Evolutionary conservation across 805 yeast species (phyloP).

Genomic region (Candida arabinofermentans): DNA sequence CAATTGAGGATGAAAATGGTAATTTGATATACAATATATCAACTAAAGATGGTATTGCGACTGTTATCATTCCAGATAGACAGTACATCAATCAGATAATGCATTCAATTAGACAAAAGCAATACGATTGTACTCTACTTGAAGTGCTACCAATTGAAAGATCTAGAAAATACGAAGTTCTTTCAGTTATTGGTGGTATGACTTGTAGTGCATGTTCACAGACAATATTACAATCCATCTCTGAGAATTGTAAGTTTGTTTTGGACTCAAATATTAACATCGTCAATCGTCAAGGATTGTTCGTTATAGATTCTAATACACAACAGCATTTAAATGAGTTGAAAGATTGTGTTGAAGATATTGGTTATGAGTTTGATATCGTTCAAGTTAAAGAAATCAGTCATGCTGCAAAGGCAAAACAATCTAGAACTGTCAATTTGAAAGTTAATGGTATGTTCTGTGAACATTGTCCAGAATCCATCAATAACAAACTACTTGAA

Average conservation of each 20-base stretch:
- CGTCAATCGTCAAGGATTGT: slow-evolving; percentile 60
- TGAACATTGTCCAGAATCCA: slow-evolving; percentile 59
- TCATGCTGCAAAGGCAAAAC: slow-evolving; percentile 43
- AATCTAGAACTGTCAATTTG: slow-evolving; percentile 53
- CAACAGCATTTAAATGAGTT: slow-evolving; percentile 36
- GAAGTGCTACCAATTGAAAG: slow-evolving; percentile 58
- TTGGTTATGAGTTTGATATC: slow-evolving; percentile 60
- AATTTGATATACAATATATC: slow-evolving; percentile 29
- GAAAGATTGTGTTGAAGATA: slow-evolving; percentile 52
- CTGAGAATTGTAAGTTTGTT: slow-evolving; percentile 46
- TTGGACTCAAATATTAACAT: slow-evolving; percentile 50
- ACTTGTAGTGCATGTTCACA: slow-evolving; percentile 67
- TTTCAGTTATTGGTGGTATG: slow-evolving; percentile 68
- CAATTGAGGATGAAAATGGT: slow-evolving; percentile 10
- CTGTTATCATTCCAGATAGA: slow-evolving; percentile 49
- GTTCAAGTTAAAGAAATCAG: slow-evolving; percentile 41
- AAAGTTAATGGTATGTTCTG: slow-evolving; percentile 66
- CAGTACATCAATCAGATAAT: slow-evolving; percentile 46
- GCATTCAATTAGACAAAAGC: slow-evolving; percentile 42
- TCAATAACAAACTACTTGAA: slow-evolving; percentile 43
- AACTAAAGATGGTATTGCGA: slow-evolving; percentile 44
- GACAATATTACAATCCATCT: slow-evolving; percentile 47
- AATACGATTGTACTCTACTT: slow-evolving; percentile 46
- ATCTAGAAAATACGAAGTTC: slow-evolving; percentile 44
- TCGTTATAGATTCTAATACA: slow-evolving; percentile 45